Base-by-base conservation (phyloP, 2,329 filamentous ascomycete genomes). In the Aspergillus quadricinctus region DNA sequence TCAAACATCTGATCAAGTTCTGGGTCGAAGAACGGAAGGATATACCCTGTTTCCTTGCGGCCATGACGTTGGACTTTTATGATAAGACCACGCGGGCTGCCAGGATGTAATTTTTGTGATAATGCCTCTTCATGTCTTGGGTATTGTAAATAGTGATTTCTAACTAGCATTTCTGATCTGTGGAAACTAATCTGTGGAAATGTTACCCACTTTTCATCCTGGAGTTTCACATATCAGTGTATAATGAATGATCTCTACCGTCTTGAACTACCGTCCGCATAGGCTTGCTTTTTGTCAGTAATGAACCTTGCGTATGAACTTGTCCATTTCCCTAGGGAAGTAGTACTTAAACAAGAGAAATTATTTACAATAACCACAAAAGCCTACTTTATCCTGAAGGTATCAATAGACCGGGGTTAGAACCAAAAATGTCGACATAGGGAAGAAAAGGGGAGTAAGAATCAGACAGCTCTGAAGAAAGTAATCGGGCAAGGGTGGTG, bases 11-110 rank as follows among this genome's bases (percentile, higher is more conserved):
- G 71, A 93, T 97, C 68, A 88, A 91, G 62, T 97, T 96, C 73
- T 99, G 94, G 93, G 93, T 97, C 1, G 85, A 95, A 68, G 92
- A 94, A 66, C 86, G 92, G 77, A 92, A 92, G 49, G 93, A 93
- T 72, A 95, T 97, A 61, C 93, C 93, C 4, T 93, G 92, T 55
- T 96, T 97, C 72, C 74, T 97, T 62, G 92, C 92, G 35, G 93
- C 92, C 17, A 80, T 96, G 77, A 97, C 92, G 41, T 75, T 97
- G 68, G 92, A 97, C 76, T 96, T 97, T 76, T 96, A 90, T 72
- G 93, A 97, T 59, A 78, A 78, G 65, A 76, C 74, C 31, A 77
- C 75, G 27, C 66, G 75, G 48, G 75, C 75, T 45, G 67, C 68
- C 31, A 68, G 73, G 52, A 67, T 72, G 50, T 74, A 60, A 69